Conservation (phyloP, 2,329 filamentous ascomycete genomes). For the Epichloe baconii region DNA sequence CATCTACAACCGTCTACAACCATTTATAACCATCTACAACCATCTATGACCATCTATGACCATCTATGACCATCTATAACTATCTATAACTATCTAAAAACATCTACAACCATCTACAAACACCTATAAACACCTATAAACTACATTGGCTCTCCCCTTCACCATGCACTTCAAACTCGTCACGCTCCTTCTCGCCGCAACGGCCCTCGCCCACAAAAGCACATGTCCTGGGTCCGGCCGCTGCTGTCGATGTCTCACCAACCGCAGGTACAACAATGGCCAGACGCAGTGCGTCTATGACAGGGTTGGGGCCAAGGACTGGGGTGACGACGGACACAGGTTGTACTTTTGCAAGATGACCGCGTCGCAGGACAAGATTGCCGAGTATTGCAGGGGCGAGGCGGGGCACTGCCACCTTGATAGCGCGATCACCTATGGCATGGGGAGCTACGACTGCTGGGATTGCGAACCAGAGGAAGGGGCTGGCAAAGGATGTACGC, state of each 20-base stretch:
- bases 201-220: not conserved
- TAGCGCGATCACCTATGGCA: not conserved
- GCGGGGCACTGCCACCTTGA: not conserved
- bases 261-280: not conserved
- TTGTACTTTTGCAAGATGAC: not conserved
- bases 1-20: too few relatives aligned
- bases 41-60: too few relatives aligned
- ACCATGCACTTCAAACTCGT: not conserved
- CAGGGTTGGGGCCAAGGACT: not conserved
- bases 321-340: not conserved
- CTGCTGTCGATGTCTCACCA: not conserved
- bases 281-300: not conserved
- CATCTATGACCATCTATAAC: too few relatives aligned
- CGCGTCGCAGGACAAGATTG: not conserved
- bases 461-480: not conserved
- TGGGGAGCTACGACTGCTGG: not conserved
- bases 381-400: not conserved
- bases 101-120: too few relatives aligned
- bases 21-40: accelerated
- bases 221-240: not conserved
- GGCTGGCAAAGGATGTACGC: too few relatives aligned
- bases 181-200: not conserved
- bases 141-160: not conserved
- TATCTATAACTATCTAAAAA: too few relatives aligned
- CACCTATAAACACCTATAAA: too few relatives aligned